These are phyloP conservation scores for Xerocomus minutiporus DNA, from an alignment of 1,284 basidiomycete species.

Conservation along the genomic window DNA sequence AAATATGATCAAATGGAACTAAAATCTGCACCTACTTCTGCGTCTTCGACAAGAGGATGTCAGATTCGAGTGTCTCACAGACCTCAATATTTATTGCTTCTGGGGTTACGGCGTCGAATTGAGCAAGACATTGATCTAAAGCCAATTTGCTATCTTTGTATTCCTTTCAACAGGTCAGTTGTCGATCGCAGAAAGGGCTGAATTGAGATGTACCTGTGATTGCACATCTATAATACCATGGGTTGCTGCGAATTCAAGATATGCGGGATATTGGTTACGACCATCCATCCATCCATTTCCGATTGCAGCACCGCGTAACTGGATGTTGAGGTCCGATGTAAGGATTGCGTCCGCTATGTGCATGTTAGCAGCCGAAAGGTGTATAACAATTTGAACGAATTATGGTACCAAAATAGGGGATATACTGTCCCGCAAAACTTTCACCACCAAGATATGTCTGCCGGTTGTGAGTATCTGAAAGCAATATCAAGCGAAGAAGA, in stretches of 20 bases:
- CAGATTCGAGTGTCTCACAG: conserved; percentile 67
- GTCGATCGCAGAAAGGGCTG: not conserved
- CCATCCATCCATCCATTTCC: conserved; percentile 99
- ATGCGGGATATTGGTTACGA: conserved; percentile 83
- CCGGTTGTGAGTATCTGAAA: conserved; percentile 6
- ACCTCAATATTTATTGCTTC: conserved; percentile 61
- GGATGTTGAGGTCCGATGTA: conserved; percentile 53
- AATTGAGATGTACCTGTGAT: conserved; percentile 50
- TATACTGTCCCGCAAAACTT: conserved; percentile 98
- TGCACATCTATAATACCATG: conserved; percentile 74
- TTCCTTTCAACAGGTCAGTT: conserved; percentile 35
- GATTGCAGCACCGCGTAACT: conserved; percentile 81
- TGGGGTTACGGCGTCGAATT: conserved; percentile 44
- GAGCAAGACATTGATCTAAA: conserved; percentile 61
- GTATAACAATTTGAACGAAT: not conserved
- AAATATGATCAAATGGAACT: not conserved
- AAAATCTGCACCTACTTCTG: conserved; percentile 51
- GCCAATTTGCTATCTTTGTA: conserved; percentile 62
- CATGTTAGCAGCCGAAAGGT: conserved; percentile 11
- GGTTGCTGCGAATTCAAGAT: conserved; percentile 82
- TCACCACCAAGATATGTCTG: conserved; percentile 92
- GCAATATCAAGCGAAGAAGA: conserved; percentile 18
- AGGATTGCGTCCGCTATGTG: conserved; percentile 73
- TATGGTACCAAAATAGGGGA: conserved; percentile 83
- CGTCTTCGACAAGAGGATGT: conserved; percentile 59